Base-by-base conservation (phyloP, 106 monocot genomes). In the Apostasia ramifera region DNA sequence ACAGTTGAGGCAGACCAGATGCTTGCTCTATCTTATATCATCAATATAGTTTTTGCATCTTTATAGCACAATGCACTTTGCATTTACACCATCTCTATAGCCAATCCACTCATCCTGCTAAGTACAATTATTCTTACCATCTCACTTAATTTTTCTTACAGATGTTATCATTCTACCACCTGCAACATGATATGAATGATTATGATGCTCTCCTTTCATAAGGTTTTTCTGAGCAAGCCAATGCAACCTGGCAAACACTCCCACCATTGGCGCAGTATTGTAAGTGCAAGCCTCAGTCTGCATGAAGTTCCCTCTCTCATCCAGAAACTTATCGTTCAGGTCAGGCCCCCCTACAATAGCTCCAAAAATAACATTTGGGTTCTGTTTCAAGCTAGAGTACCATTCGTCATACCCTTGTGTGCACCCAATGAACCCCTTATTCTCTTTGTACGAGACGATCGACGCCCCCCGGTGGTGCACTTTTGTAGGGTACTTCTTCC, bases 271-370 rank as follows among this genome's bases (percentile, higher is more conserved):
- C 3, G 94, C 88, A 3, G 94, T 95, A 55, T 95, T 95, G 47
- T 95, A 95, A 0, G 94, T 95, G 64, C 94, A 95, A 0, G 94
- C 91, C 85, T 95, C 94, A 0, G 91, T 91, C 81, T 95, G 94
- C 88, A 88, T 82, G 63, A 78, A 95, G 40, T 95, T 95, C 38
- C 83, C 85, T 46, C 94, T 68, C 57, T 60, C 68, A 13, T 95
- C 94, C 66, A 71, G 44, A 55, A 95, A 95, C 65, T 49, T 45
- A 61, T 95, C 94, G 6, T 58, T 26, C 2, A 40, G 10, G 44
- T 88, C 85, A 0, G 94, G 94, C 8, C 94, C 94, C 0, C 94
- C 94, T n/a, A 95, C 94, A 10, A 95, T 44, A 1, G 94, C 94
- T 1, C 94, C 94, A 15, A 82, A 67, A 3, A 95, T 72, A 10